Conservation (phyloP, 148 eudicot genomes). For the Arctostaphylos glauca region DNA sequence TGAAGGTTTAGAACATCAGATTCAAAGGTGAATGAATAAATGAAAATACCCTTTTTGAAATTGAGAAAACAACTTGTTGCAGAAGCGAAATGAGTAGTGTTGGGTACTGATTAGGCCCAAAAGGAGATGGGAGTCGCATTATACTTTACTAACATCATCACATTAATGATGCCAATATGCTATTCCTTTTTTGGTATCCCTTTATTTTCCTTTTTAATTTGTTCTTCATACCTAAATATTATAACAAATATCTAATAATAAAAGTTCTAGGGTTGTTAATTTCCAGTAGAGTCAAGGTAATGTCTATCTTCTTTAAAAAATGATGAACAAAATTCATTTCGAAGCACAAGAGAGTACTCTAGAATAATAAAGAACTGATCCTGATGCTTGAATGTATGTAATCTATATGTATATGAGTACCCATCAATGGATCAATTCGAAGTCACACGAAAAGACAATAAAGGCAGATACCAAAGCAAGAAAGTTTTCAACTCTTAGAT, state of each 20-base stretch:
- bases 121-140: background rate
- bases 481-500: background rate
- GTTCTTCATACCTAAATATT: background rate
- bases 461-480: constrained; percentile 20
- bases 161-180: constrained; percentile 3
- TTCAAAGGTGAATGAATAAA: constrained; percentile 3
- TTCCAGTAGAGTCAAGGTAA: too few species aligned
- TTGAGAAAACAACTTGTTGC: background rate
- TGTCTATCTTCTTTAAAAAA: too few species aligned
- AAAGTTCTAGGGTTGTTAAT: background rate
- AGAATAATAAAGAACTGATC: background rate
- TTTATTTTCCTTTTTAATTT: background rate
- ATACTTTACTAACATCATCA: background rate
- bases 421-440: constrained; percentile 11
- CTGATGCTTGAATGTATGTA: background rate
- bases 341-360: background rate
- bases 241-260: background rate
- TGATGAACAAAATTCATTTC: background rate
- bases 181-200: background rate
- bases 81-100: background rate
- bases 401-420: background rate
- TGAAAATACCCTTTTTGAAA: background rate
- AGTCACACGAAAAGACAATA: background rate
- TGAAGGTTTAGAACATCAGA: background rate
- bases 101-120: background rate